Percentiles rank a stretch among this genome's conserved stretches.
phyloP scores from a whole-genome alignment of 2,329 filamentous ascomycete genomes.

The Arthrobotrys megalospora region DNA sequence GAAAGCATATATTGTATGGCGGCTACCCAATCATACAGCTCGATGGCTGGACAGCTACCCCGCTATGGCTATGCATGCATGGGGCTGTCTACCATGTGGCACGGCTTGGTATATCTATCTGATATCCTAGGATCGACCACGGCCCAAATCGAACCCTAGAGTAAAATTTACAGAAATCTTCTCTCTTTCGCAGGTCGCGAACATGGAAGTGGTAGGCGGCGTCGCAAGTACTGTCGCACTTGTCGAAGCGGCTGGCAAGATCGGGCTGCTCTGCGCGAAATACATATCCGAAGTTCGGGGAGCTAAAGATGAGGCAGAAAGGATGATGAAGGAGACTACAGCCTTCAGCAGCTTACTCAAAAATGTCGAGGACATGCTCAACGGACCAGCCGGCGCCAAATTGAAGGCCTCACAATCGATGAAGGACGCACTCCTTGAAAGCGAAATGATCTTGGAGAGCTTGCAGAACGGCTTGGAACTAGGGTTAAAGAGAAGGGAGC shows the following conservation, averaged over 20 bases:
- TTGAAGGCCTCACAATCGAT: constrained; percentile 2
- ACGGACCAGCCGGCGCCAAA: constrained; percentile 1
- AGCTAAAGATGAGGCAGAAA: constrained; percentile 27
- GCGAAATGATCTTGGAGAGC: background rate
- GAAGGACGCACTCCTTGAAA: background rate
- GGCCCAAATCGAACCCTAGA: no score
- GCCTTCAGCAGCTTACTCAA: constrained; percentile 13
- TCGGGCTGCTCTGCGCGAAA: constrained; percentile 39
- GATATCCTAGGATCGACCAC: no score
- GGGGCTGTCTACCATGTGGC: no score
- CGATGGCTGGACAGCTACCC: no score
- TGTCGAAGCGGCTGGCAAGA: constrained; percentile 39
- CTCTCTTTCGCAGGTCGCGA: background rate
- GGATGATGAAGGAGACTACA: constrained; percentile 9
- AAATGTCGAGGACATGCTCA: constrained; percentile 8
- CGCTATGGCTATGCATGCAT: no score
- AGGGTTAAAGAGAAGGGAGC: background rate
- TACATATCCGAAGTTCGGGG: constrained; percentile 36
- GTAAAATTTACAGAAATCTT: background rate
- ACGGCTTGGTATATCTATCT: no score
- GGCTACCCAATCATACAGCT: no score
- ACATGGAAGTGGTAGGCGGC: constrained; percentile 41
- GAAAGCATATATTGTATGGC: no score
- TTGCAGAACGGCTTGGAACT: constrained; percentile 2
- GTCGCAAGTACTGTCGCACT: constrained; percentile 44